A percentile compares a stretch with the other conserved stretches of the same genome.
Conservation (phyloP, 2,329 filamentous ascomycete species). For the Eutypa lata region DNA sequence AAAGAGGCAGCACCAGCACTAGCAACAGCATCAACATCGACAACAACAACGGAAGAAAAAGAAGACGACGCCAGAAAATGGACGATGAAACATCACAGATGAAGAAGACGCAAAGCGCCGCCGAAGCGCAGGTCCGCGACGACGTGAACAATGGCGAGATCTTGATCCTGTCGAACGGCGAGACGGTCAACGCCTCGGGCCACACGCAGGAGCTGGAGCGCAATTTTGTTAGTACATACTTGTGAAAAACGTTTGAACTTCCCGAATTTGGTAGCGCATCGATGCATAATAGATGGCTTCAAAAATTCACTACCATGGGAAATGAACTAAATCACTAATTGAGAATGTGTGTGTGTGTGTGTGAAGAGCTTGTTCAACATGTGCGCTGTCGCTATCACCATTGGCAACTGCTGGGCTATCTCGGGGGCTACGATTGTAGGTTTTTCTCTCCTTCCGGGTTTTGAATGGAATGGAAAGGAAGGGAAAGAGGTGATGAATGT, state of each 20-base stretch:
- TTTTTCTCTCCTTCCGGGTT: neutral
- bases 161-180: neutral
- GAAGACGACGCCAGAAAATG: too few relatives aligned
- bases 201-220: constrained; percentile 13
- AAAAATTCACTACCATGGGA: too few relatives aligned
- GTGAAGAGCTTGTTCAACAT: constrained; percentile 8
- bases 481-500: too few relatives aligned
- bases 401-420: constrained; percentile 12
- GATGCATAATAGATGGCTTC: too few relatives aligned
- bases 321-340: too few relatives aligned
- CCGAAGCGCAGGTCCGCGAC: neutral
- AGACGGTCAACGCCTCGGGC: constrained; percentile 8
- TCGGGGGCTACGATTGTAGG: constrained; percentile 12
- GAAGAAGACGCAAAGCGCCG: neutral
- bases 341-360: too few relatives aligned
- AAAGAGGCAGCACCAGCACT: too few relatives aligned
- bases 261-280: too few relatives aligned
- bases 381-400: constrained; percentile 11
- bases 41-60: too few relatives aligned
- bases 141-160: neutral
- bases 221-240: constrained; percentile 13
- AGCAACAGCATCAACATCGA: too few relatives aligned
- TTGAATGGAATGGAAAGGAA: neutral
- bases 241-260: too few relatives aligned
- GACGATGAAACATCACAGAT: too few relatives aligned